phyloP scores from a whole-genome alignment of 2,329 filamentous ascomycete species.

The Pseudocercospora fijiensis region DNA sequence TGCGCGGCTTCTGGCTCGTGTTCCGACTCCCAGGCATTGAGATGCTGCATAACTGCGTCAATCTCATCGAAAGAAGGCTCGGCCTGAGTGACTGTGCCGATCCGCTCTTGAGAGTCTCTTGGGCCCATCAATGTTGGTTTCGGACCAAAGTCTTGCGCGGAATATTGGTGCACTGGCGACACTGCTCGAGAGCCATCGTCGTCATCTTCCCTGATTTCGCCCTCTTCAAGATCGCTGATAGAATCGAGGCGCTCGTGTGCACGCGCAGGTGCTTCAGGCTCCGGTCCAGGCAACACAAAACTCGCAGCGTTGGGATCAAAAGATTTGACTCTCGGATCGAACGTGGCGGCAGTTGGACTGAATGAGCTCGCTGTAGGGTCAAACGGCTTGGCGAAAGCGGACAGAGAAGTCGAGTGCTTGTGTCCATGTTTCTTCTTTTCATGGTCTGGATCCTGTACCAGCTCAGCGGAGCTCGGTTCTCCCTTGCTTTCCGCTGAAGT shows the following conservation, averaged over 20 bases:
- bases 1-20: conserved; percentile 46
- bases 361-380: conserved; percentile 39
- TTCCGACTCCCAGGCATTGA: conserved; percentile 70
- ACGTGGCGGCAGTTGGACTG: conserved; percentile 4
- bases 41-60: conserved; percentile 85
- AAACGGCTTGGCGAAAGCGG: conserved; percentile 70
- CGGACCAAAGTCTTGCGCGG: conserved; percentile 10
- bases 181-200: conserved; percentile 21
- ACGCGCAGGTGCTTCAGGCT: conserved; percentile 2
- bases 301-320: background rate
- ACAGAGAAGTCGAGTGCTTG: conserved; percentile 55
- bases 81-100: conserved; percentile 24
- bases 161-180: conserved; percentile 20
- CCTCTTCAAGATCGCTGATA: conserved; percentile 37
- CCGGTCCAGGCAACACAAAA: background rate
- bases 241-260: conserved; percentile 28
- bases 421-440: conserved; percentile 20
- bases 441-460: conserved; percentile 1
- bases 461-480: conserved; percentile 6
- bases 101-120: conserved; percentile 18
- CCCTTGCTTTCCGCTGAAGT: conserved; percentile 7
- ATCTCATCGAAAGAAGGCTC: conserved; percentile 73
- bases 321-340: background rate
- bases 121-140: conserved; percentile 2
- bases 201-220: conserved; percentile 35